A percentile compares a stretch with the other conserved stretches of the same genome.
phyloP scores from a whole-genome alignment of 2,329 filamentous ascomycete species.

The Onygenales sp. region DNA sequence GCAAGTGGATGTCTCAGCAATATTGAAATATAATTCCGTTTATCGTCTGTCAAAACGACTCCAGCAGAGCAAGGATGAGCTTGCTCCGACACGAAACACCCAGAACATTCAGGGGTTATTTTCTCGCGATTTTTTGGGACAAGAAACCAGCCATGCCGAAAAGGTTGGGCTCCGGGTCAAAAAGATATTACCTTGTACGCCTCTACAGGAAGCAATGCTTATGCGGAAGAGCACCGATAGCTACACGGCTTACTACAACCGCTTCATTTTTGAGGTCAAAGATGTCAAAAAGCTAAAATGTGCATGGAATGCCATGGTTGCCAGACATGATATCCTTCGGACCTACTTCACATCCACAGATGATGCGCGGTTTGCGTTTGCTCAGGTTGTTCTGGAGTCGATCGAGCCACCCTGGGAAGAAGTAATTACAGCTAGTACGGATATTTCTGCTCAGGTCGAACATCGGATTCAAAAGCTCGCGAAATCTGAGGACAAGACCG shows the following conservation, averaged over 20 bases:
- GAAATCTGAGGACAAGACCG: conserved; percentile 13
- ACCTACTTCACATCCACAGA: conserved; percentile 65
- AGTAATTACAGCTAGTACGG: conserved; percentile 32
- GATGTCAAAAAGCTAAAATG: conserved; percentile 42
- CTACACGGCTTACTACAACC: conserved; percentile 59
- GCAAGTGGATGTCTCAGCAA: conserved; percentile 54
- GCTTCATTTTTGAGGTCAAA: conserved; percentile 53
- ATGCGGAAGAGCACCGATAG: conserved; percentile 41
- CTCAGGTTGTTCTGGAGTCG: conserved; percentile 57
- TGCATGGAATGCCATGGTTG: conserved; percentile 55
- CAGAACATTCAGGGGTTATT: conserved; percentile 10
- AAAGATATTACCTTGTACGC: conserved; percentile 68
- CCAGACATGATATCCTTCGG: conserved; percentile 65
- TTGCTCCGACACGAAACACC: neutral
- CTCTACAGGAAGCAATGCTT: conserved; percentile 82
- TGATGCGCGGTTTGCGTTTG: conserved; percentile 52
- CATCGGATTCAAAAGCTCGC: conserved; percentile 27
- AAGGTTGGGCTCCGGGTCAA: conserved; percentile 32
- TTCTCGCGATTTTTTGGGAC: conserved; percentile 19
- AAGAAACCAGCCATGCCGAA: conserved; percentile 25
- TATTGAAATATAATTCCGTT: conserved; percentile 62
- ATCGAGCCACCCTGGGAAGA: conserved; percentile 36
- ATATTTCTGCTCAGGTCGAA: conserved; percentile 35
- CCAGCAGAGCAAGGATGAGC: neutral
- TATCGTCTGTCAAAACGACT: conserved; percentile 39